Conservation (phyloP, 257 asterid species). For the Solanum etuberosum region DNA sequence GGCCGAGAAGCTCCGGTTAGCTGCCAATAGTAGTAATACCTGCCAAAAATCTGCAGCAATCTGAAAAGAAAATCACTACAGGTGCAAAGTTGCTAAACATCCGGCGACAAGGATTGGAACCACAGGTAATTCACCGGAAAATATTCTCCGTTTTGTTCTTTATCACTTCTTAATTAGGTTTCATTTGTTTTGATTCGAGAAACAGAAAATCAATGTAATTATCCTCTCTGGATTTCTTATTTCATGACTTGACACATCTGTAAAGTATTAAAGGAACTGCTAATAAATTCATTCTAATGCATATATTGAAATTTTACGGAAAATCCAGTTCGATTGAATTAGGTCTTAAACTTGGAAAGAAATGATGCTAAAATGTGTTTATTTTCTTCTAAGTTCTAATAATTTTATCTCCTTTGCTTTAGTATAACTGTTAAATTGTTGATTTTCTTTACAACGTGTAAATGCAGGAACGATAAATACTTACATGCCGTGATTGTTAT, state of each 20-base stretch:
- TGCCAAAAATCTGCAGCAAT: background rate
- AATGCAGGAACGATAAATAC: constrained; percentile 18
- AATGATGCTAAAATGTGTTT: background rate
- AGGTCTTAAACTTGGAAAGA: background rate
- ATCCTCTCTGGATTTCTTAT: background rate
- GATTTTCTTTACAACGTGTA: background rate
- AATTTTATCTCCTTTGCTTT: background rate
- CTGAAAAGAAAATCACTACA: background rate
- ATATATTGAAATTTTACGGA: background rate
- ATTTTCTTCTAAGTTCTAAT: background rate
- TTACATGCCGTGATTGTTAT: background rate
- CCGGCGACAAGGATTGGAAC: background rate
- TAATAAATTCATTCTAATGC: background rate
- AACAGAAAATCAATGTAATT: background rate
- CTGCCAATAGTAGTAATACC: background rate
- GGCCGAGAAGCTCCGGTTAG: background rate
- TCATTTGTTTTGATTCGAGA: background rate
- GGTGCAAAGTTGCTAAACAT: background rate
- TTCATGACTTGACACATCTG: background rate
- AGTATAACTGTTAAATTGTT: background rate
- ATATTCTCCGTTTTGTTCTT: background rate
- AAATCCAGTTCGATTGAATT: background rate
- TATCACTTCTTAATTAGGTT: background rate
- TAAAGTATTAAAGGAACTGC: background rate
- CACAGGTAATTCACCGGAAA: background rate